Percentiles rank a stretch among this genome's conserved stretches.
phyloP scores from a whole-genome alignment of 2,329 filamentous ascomycete genomes.

The Ceratocystis ficicola region DNA sequence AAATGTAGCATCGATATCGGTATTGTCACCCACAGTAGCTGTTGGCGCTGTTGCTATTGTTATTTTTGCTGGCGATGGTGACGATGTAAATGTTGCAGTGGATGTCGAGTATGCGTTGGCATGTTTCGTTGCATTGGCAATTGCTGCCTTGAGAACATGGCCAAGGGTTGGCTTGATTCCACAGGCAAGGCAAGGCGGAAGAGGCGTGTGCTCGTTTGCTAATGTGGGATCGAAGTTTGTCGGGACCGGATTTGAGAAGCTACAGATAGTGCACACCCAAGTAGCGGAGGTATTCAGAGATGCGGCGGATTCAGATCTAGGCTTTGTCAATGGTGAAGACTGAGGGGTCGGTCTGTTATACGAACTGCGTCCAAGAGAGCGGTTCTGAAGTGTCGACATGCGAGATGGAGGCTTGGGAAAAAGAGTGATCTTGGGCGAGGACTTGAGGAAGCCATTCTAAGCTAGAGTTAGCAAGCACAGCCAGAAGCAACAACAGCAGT shows the following conservation, averaged over 20 bases:
- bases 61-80: too few species aligned
- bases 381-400: constrained; percentile 27
- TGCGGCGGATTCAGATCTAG: background rate
- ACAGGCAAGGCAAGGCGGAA: constrained; percentile 82
- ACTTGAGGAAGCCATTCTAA: constrained; percentile 75
- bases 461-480: background rate
- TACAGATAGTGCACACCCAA: constrained; percentile 94
- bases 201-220: constrained; percentile 63
- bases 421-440: constrained; percentile 83
- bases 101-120: background rate
- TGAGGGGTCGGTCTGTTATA: background rate
- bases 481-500: constrained; percentile 31
- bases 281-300: constrained; percentile 49
- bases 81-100: too few species aligned
- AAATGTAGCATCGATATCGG: constrained; percentile 29
- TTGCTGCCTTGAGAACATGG: constrained; percentile 74
- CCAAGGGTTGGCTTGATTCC: constrained; percentile 83
- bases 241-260: constrained; percentile 83
- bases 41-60: background rate
- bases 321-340: background rate
- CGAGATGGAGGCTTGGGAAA: constrained; percentile 68
- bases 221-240: constrained; percentile 83
- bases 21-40: background rate
- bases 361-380: constrained; percentile 2
- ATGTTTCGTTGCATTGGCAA: constrained; percentile 57